Conservation (phyloP, 805 yeast species). For the Spathaspora girioi region DNA sequence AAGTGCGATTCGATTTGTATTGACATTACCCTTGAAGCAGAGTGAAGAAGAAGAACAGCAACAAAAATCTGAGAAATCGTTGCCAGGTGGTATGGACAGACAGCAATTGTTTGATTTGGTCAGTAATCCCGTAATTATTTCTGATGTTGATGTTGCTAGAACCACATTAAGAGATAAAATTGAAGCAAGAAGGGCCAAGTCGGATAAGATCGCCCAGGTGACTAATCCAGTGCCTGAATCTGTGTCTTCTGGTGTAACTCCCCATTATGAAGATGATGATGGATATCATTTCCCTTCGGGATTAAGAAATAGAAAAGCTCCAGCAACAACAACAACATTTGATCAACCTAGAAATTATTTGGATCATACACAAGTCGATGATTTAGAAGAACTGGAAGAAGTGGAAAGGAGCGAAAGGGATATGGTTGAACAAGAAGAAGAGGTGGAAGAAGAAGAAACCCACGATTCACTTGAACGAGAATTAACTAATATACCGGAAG, state of each 20-base stretch:
- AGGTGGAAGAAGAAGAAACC: not conserved
- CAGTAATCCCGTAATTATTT: conserved; percentile 5
- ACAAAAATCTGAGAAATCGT: not conserved
- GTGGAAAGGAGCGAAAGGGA: not conserved
- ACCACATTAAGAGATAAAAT: not conserved
- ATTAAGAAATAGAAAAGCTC: not conserved
- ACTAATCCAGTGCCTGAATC: not conserved
- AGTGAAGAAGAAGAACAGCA: not conserved
- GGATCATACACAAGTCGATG: not conserved
- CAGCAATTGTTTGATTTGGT: not conserved
- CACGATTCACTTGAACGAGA: not conserved
- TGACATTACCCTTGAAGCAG: not conserved
- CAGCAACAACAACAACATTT: not conserved
- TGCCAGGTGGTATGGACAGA: not conserved
- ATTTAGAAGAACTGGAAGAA: not conserved
- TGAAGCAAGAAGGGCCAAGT: not conserved
- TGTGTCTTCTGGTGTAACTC: not conserved
- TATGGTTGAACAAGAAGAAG: not conserved
- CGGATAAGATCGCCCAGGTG: not conserved
- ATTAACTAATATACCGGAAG: not conserved
- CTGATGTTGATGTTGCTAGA: conserved; percentile 2
- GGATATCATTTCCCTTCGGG: conserved; percentile 8
- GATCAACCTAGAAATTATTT: not conserved
- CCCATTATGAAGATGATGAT: conserved; percentile 10
- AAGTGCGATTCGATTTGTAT: conserved; percentile 6